Evolutionary conservation across 2,329 filamentous ascomycete genomes (phyloP), one percentile per base, ranked within the genome.

Genomic region (Chaetomium sp.): DNA sequence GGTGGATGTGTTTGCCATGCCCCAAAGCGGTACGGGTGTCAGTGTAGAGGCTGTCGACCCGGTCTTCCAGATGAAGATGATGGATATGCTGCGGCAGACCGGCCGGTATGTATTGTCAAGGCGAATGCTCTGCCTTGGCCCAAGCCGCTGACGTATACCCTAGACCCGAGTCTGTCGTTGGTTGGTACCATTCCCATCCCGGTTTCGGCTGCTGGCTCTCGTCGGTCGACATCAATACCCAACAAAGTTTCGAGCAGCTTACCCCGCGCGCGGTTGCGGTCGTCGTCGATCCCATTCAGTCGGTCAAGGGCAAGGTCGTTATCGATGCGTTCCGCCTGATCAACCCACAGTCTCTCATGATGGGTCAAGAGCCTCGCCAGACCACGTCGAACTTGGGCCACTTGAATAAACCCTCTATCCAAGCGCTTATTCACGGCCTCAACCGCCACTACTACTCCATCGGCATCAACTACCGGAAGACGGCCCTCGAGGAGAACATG

Each of bases 381-480:
- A 98, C 93, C 74, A 99, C 95, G 47, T 97, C 93, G 70, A 99
- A 99, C 81, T 80, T 99, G 75, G 95, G 96, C 29, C 95, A 99
- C 77, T 86, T 99, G 71, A 98, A 99, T 84, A 99, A 99, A 82
- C 96, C 95, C 29, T 97, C 93, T n/a, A 99, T 99, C 70, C 96
- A 99, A 81, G 94, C 96, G 42, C 89, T 99, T 64, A 99, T 99
- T 70, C 95, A 99, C 79, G 95, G 95, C 65, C 85, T 99, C 53
- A 99, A 99, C 83, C 86, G 95, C 74, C 95, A 99, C 82, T 99
- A 99, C 85, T 99, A 99, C 85, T 97, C 92, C 73, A 99, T 99
- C 75, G 94, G 87, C 66, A 98, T 99, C 81, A 93, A 97, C 80
- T 99, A 99, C 80, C 86, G 94, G 75, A 99, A 99, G 83, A 97